Evolutionary conservation across 805 yeast genomes (phyloP).

Genomic region (Scheffersomyces ergatensis): DNA sequence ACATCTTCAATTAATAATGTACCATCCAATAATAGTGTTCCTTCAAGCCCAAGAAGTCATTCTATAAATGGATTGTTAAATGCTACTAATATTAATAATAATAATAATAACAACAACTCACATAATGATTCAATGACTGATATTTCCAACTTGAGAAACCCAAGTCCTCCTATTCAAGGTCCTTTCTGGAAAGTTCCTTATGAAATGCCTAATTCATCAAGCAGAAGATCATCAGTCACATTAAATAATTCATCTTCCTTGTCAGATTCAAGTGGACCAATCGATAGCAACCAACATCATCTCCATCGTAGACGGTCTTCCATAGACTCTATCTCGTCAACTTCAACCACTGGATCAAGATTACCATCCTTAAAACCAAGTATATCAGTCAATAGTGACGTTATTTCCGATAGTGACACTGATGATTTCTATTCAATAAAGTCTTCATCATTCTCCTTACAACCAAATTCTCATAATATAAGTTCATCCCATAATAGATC

Average conservation of each 20-base stretch:
- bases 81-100: background rate
- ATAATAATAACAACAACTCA: background rate
- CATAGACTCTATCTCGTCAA: slow-evolving; percentile 49
- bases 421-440: slow-evolving; percentile 32
- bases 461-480: background rate
- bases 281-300: background rate
- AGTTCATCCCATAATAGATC: slow-evolving; percentile 1
- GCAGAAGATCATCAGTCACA: slow-evolving; percentile 5
- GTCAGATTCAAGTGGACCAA: background rate
- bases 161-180: slow-evolving; percentile 34
- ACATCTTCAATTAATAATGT: slow-evolving; percentile 3
- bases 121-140: slow-evolving; percentile 1
- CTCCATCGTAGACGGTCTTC: slow-evolving; percentile 40
- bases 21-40: slow-evolving; percentile 7
- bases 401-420: slow-evolving; percentile 27
- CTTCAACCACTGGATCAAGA: slow-evolving; percentile 38
- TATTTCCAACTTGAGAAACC: background rate
- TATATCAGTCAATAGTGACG: slow-evolving; percentile 19
- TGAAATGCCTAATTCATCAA: slow-evolving; percentile 43
- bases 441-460: slow-evolving; percentile 6
- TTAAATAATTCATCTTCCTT: background rate
- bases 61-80: slow-evolving; percentile 5
- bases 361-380: slow-evolving; percentile 28
- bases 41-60: slow-evolving; percentile 15
- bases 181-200: slow-evolving; percentile 65